A percentile compares a stretch with the other conserved stretches of the same genome.
Conservation (phyloP, 1,139 yeast genomes). For the Debaryomycetaceae sp. region DNA sequence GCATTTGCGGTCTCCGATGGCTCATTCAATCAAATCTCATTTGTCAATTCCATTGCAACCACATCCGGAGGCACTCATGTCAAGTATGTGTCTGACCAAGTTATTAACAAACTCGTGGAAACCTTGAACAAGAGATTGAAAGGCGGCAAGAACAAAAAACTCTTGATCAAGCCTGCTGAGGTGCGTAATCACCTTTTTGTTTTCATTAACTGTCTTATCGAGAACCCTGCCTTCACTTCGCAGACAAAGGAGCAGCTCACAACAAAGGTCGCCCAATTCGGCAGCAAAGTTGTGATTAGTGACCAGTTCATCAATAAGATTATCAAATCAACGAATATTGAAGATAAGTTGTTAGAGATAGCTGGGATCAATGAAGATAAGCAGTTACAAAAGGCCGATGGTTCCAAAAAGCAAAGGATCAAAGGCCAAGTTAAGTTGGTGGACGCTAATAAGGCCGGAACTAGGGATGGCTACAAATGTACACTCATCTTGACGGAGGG, state of each 20-base stretch:
- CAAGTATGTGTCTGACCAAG: conserved; percentile 78
- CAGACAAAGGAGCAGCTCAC: conserved; percentile 97
- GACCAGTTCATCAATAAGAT: conserved; percentile 73
- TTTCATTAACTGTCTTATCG: conserved; percentile 87
- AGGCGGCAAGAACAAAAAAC: conserved; percentile 62
- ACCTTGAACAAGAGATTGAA: conserved; percentile 71
- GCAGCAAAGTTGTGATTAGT: conserved; percentile 68
- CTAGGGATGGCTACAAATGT: conserved; percentile 86
- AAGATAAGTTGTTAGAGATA: conserved; percentile 76
- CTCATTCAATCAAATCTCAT: conserved; percentile 87
- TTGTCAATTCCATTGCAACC: conserved; percentile 96
- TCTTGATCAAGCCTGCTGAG: conserved; percentile 82
- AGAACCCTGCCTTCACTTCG: conserved; percentile 95
- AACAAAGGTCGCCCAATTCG: conserved; percentile 83
- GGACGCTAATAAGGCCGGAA: conserved; percentile 97
- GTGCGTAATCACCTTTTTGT: conserved; percentile 86
- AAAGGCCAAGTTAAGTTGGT: conserved; percentile 88
- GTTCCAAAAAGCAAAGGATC: conserved; percentile 75
- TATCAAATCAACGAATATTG: conserved; percentile 71
- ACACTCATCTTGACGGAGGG: conserved; percentile 95
- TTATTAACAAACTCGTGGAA: conserved; percentile 62
- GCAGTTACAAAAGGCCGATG: conserved; percentile 88
- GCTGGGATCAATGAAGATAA: conserved; percentile 86
- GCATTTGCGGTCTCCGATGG: conserved; percentile 95
- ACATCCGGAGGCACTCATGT: conserved; percentile 98